Base-by-base conservation (phyloP, 441 rosid species). In the Capsella rubella region DNA sequence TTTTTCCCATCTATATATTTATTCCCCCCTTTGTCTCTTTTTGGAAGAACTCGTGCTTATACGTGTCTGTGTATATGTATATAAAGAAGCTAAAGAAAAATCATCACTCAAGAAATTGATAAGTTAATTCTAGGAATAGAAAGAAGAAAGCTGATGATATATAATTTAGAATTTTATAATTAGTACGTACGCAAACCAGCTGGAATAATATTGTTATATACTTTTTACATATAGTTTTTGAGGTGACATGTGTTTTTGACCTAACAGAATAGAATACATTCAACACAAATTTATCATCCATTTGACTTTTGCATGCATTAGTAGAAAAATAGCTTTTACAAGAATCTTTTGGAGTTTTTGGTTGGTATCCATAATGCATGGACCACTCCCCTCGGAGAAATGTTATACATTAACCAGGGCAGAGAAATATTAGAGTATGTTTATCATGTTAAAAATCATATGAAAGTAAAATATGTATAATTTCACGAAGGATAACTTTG, bases 181-280 rank as follows among this genome's bases (percentile, higher is more conserved):
- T n/a, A 54, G 39, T 31, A 51, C 14, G 59, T 46, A 21, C 25
- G 25, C 2, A 21, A 64, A 71, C 72, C 72, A 76, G 76, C 80
- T 76, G 80, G 72, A 70, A 57, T 76, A 55, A 49, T 76, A 49
- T 76, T 70, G 58, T 64, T 58, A 63, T 58, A 63, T 64, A 64
- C 34, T 56, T 55, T 56, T 56, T 53, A 76, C 64, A 71, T 64
- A 21, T 67, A 21, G 25, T 21, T 21, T 76, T 64, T 76, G 76
- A 76, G 63, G 76, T 76, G 80, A 76, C 80, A 71, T 71, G 40
- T 70, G 67, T 76, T 58, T 76, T 70, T 64, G 80, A 76, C 76
- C 80, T 64, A 70, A 70, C 67, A 29, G 75, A 76, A 70, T 64
- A 70, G 11, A 76, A 76, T 49, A 71, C 55, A 76, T 76, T 76